Percentiles rank a stretch among this genome's conserved stretches.
These are phyloP conservation scores for Fusarium sp. DNA, from an alignment of 2,329 filamentous ascomycete species.

Conservation along the genomic window DNA sequence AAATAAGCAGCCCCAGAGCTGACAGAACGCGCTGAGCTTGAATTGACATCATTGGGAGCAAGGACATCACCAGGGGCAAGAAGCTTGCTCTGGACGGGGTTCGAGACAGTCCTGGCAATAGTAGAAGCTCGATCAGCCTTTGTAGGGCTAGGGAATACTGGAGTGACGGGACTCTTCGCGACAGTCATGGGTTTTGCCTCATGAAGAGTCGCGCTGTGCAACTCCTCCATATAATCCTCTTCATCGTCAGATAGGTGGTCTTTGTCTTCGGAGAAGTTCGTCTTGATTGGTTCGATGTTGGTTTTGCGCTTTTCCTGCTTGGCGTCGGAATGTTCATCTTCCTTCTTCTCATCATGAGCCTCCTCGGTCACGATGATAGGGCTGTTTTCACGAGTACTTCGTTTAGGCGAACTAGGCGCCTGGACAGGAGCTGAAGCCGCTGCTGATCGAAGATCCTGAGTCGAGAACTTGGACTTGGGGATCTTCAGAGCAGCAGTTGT, in stretches of 20 bases:
- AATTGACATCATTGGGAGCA: slow-evolving; percentile 60
- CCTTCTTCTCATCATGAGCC: slow-evolving; percentile 4
- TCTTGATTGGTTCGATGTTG: slow-evolving; percentile 67
- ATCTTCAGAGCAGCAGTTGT: slow-evolving; percentile 37
- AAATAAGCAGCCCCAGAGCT: slow-evolving; percentile 69
- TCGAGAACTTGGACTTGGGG: slow-evolving; percentile 47
- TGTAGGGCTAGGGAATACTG: slow-evolving; percentile 63
- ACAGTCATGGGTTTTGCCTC: slow-evolving; percentile 85
- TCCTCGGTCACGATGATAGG: slow-evolving; percentile 29
- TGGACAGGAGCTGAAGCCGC: slow-evolving; percentile 29
- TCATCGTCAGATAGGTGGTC: slow-evolving; percentile 77
- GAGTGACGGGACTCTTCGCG: slow-evolving; percentile 84
- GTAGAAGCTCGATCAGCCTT: slow-evolving; percentile 47
- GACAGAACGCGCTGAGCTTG: slow-evolving; percentile 64
- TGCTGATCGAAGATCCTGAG: slow-evolving; percentile 46
- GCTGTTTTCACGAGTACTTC: slow-evolving; percentile 15
- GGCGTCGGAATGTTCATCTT: slow-evolving; percentile 27
- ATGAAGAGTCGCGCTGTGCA: slow-evolving; percentile 83
- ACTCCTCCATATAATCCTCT: slow-evolving; percentile 80
- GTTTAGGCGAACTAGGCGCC: slow-evolving; percentile 18
- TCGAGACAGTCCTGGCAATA: slow-evolving; percentile 61
- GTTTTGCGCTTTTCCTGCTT: slow-evolving; percentile 50
- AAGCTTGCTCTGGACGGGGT: slow-evolving; percentile 59
- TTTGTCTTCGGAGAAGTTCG: slow-evolving; percentile 53
- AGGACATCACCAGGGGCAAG: slow-evolving; percentile 61